Conservation (phyloP, 140 eudicot species). For the Eryngium alpinum region DNA sequence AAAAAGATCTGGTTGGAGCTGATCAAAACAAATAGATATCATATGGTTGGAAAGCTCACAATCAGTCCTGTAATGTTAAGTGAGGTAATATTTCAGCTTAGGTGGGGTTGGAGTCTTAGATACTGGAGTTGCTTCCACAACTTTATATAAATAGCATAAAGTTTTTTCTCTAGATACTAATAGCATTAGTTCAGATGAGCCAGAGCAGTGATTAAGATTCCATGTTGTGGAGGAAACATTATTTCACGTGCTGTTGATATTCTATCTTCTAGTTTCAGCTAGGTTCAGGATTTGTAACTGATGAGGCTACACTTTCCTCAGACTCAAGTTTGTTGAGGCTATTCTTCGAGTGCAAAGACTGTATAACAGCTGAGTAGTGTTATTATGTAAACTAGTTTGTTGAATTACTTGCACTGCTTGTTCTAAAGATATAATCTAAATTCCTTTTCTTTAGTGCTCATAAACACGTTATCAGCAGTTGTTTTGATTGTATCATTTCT, state of each 20-base stretch:
- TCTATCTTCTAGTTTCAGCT: conserved; percentile 41
- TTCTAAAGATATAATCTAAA: too few relatives aligned
- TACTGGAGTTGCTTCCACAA: too few relatives aligned
- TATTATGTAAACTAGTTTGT: not conserved
- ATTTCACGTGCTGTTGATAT: conserved; percentile 11
- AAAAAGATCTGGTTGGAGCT: too few relatives aligned
- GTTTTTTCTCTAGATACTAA: too few relatives aligned
- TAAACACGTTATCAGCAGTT: too few relatives aligned
- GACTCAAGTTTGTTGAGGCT: conserved; percentile 51
- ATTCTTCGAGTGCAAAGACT: conserved; percentile 81
- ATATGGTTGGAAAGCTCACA: too few relatives aligned
- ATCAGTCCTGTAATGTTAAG: too few relatives aligned
- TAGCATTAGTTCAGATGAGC: not conserved
- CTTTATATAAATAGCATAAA: too few relatives aligned
- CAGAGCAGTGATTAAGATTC: not conserved
- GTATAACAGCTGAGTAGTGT: conserved; percentile 38
- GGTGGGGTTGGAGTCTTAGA: too few relatives aligned
- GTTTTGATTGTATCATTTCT: not conserved
- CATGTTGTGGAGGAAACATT: not conserved
- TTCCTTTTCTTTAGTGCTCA: too few relatives aligned
- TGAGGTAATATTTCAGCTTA: too few relatives aligned
- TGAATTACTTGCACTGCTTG: not conserved
- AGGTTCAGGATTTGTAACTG: conserved; percentile 65
- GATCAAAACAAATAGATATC: too few relatives aligned
- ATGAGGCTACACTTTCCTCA: conserved; percentile 52